phyloP scores from a whole-genome alignment of 768 basidiomycete genomes.

The Auriscalpium orientale region DNA sequence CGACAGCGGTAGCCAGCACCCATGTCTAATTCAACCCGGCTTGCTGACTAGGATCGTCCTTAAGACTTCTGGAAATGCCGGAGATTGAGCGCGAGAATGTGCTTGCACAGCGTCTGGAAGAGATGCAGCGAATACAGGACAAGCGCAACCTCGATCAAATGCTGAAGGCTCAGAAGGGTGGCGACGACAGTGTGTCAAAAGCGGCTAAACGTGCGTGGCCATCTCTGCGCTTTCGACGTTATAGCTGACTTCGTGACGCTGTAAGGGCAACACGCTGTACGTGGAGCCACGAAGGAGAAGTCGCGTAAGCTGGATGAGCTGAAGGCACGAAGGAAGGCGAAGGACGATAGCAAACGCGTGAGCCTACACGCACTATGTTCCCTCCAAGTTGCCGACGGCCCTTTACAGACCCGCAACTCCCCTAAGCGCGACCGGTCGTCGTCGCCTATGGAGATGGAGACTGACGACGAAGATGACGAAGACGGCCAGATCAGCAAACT shows the following conservation, averaged over 20 bases:
- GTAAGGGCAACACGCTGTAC: constrained; percentile 63
- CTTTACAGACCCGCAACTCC: constrained; percentile 33
- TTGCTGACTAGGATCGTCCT: constrained; percentile 8
- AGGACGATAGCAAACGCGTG: constrained; percentile 83
- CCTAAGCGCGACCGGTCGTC: constrained; percentile 67
- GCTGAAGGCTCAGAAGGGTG: constrained; percentile 54
- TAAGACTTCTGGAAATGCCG: constrained; percentile 68
- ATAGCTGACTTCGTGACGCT: neutral
- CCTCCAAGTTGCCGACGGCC: constrained; percentile 9
- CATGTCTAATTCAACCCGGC: constrained; percentile 14
- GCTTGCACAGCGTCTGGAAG: constrained; percentile 71
- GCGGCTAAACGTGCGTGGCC: constrained; percentile 65
- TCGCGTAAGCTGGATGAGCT: constrained; percentile 73
- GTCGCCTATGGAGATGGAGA: constrained; percentile 82
- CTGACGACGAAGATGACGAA: constrained; percentile 69
- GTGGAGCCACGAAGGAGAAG: constrained; percentile 78
- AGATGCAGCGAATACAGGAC: constrained; percentile 70
- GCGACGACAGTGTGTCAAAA: constrained; percentile 55
- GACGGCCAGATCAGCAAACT: constrained; percentile 71
- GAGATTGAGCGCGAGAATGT: constrained; percentile 89
- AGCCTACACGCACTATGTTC: constrained; percentile 16
- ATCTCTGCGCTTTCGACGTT: neutral
- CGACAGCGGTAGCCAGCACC: constrained; percentile 57
- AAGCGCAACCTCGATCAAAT: constrained; percentile 66
- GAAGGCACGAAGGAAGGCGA: constrained; percentile 80